These are phyloP conservation scores for Rubia balearica DNA, from an alignment of 305 asterid species.

Conservation along the genomic window DNA sequence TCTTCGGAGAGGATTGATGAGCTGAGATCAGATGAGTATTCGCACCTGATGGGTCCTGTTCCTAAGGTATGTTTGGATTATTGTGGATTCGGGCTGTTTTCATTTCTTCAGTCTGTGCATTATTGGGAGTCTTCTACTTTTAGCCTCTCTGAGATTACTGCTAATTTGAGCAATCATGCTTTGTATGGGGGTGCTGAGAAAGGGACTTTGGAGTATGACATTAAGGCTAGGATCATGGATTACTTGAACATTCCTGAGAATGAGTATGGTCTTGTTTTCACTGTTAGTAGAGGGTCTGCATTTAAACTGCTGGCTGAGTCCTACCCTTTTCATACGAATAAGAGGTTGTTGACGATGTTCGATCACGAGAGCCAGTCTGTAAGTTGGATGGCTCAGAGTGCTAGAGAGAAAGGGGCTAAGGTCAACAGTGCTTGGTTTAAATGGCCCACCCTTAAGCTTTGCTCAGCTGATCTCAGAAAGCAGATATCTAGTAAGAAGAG, in stretches of 20 bases:
- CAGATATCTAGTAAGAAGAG: slow-evolving; percentile 68
- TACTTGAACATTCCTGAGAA: slow-evolving; percentile 91
- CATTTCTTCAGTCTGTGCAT: slow-evolving; percentile 72
- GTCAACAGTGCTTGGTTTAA: slow-evolving; percentile 89
- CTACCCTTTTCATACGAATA: slow-evolving; percentile 83
- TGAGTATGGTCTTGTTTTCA: slow-evolving; percentile 92
- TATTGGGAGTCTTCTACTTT: slow-evolving; percentile 88
- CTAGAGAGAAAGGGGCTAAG: slow-evolving; percentile 92
- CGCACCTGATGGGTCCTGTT: slow-evolving; percentile 50
- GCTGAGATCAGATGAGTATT: slow-evolving; percentile 73
- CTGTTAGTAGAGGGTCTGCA: slow-evolving; percentile 93
- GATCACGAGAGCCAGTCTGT: slow-evolving; percentile 97
- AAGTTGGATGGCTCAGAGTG: slow-evolving; percentile 90
- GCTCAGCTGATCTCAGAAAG: slow-evolving; percentile 83
- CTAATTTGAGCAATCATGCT: slow-evolving; percentile 90
- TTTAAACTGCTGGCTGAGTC: slow-evolving; percentile 82
- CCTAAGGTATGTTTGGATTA: slow-evolving; percentile 90
- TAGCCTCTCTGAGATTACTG: slow-evolving; percentile 87
- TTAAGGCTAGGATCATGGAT: slow-evolving; percentile 79
- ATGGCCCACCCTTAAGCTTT: slow-evolving; percentile 95
- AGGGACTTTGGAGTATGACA: slow-evolving; percentile 80
- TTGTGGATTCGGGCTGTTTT: slow-evolving; percentile 95
- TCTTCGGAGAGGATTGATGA: slow-evolving; percentile 79
- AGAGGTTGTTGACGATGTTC: slow-evolving; percentile 83
- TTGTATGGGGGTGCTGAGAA: slow-evolving; percentile 83